Conservation (phyloP, 169 alveolate genomes). For the Plasmodium falciparum region DNA sequence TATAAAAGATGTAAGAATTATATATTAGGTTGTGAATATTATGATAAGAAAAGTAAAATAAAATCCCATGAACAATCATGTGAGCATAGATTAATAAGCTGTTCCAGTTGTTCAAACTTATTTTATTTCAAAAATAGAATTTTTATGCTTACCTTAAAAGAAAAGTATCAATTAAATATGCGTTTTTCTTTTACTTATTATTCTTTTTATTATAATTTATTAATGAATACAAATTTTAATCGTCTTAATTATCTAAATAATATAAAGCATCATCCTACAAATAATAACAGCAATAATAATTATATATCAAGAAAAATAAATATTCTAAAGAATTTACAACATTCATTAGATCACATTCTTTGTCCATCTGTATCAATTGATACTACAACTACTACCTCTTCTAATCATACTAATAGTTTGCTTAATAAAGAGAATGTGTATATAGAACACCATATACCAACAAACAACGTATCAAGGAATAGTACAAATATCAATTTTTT, state of each 20-base stretch:
- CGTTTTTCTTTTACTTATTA: conserved; percentile 38
- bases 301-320: conserved; percentile 41
- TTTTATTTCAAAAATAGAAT: conserved; percentile 71
- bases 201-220: conserved; percentile 65
- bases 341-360: conserved; percentile 16
- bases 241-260: conserved; percentile 9
- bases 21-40: conserved; percentile 75
- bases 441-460: too few species aligned
- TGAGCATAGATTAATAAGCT: conserved; percentile 72
- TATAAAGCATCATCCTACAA: neutral
- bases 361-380: neutral
- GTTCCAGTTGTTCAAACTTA: conserved; percentile 72
- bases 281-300: conserved; percentile 6
- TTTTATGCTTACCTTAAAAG: conserved; percentile 51
- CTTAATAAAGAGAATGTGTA: too few species aligned
- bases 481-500: too few species aligned
- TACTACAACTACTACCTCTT: conserved; percentile 1
- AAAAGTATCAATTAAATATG: conserved; percentile 39
- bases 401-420: neutral
- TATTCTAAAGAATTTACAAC: conserved; percentile 13
- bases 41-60: conserved; percentile 58
- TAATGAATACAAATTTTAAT: conserved; percentile 65
- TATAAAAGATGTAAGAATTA: conserved; percentile 72
- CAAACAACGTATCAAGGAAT: too few species aligned
- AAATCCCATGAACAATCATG: conserved; percentile 56